phyloP scores from a whole-genome alignment of 805 yeast species.

The Dipodascus geniculatus region DNA sequence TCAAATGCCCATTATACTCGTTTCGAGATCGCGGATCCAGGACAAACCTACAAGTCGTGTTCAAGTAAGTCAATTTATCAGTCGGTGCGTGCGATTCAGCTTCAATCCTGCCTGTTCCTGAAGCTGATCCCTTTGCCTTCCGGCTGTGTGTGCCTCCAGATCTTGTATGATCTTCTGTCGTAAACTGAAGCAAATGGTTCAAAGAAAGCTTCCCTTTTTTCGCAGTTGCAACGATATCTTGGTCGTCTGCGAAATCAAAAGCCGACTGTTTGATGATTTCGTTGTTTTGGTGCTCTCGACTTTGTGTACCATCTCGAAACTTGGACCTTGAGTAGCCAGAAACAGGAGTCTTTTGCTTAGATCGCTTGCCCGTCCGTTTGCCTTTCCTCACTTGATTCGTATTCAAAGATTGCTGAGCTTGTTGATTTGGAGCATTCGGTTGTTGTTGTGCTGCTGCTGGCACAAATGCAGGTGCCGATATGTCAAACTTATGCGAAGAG shows the following conservation, averaged over 20 bases:
- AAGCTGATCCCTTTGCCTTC: not conserved
- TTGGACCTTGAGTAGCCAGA: not conserved
- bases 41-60: conserved; percentile 74
- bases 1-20: conserved; percentile 42
- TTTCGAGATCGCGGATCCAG: conserved; percentile 43
- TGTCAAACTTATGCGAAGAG: not conserved
- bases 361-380: not conserved
- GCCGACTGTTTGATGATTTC: not conserved
- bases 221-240: not conserved
- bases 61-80: conserved; percentile 35
- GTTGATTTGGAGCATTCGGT: not conserved
- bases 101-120: conserved; percentile 1
- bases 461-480: not conserved
- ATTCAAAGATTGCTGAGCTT: not conserved
- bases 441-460: not conserved
- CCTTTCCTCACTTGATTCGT: not conserved
- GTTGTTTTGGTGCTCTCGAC: not conserved
- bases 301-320: not conserved
- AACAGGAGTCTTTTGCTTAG: not conserved
- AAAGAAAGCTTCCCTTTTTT: conserved; percentile 3
- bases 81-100: conserved; percentile 6
- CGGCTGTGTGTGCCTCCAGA: not conserved
- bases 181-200: conserved; percentile 1
- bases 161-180: not conserved
- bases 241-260: not conserved